Conservation (phyloP, 1,284 basidiomycete species). For the Tylopilus sp. region DNA sequence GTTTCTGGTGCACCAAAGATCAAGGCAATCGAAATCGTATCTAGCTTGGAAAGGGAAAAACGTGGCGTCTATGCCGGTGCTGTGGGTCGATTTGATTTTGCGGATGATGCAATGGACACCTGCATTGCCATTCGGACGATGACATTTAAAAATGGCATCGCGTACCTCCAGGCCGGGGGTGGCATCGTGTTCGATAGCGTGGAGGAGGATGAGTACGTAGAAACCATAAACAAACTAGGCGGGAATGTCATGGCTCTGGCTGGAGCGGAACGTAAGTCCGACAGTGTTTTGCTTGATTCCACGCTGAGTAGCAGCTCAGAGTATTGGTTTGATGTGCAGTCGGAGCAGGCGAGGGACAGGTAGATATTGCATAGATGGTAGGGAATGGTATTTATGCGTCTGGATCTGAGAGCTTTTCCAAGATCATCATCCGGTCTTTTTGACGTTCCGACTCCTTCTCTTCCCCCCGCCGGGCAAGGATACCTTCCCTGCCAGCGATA, state of each 20-base stretch:
- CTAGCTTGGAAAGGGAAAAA: conserved; percentile 83
- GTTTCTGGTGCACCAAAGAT: conserved; percentile 99
- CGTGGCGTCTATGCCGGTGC: conserved; percentile 97
- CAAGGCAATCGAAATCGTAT: conserved; percentile 94
- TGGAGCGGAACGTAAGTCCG: conserved; percentile 80
- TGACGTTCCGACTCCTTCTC: conserved; percentile 18
- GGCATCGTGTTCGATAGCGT: conserved; percentile 98
- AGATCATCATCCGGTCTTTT: conserved; percentile 28
- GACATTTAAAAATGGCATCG: conserved; percentile 92
- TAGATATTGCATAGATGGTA: conserved; percentile 27
- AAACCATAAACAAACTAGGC: conserved; percentile 93
- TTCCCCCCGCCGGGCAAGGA: conserved; percentile 36
- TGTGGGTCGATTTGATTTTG: conserved; percentile 96
- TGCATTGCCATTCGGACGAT: conserved; percentile 99
- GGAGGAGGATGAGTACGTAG: conserved; percentile 95
- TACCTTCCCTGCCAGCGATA: conserved; percentile 86
- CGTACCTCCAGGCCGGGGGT: conserved; percentile 94
- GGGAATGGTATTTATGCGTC: conserved; percentile 21
- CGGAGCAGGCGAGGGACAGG: conserved; percentile 35
- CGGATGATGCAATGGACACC: conserved; percentile 93
- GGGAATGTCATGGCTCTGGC: conserved; percentile 86
- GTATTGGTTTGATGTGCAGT: conserved; percentile 66
- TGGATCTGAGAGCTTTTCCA: conserved; percentile 27
- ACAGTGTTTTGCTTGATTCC: conserved; percentile 3
- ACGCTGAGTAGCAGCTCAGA: conserved; percentile 39